Conservation (phyloP, 1,139 yeast species). For the Pichia sp. region DNA sequence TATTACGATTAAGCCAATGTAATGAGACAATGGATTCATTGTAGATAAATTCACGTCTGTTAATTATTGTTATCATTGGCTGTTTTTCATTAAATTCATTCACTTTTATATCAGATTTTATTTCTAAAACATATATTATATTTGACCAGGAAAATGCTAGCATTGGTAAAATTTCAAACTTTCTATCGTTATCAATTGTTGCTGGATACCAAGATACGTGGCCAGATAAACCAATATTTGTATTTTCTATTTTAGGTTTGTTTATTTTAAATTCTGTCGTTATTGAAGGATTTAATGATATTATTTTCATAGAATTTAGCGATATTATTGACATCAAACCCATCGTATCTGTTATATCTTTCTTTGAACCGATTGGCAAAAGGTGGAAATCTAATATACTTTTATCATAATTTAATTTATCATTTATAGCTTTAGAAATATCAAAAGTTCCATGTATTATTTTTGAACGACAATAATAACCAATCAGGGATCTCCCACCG, state of each 20-base stretch:
- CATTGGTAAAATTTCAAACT: slow-evolving; percentile 35
- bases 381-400: slow-evolving; percentile 20
- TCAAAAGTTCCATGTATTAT: slow-evolving; percentile 49
- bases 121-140: slow-evolving; percentile 48
- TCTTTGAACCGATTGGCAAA: slow-evolving; percentile 24
- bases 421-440: neutral
- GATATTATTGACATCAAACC: slow-evolving; percentile 62
- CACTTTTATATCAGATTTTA: slow-evolving; percentile 34
- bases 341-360: slow-evolving; percentile 27
- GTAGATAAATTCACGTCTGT: slow-evolving; percentile 41
- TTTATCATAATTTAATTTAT: slow-evolving; percentile 11
- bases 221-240: slow-evolving; percentile 37
- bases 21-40: slow-evolving; percentile 45
- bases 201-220: slow-evolving; percentile 59
- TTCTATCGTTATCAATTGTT: slow-evolving; percentile 22
- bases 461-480: slow-evolving; percentile 43
- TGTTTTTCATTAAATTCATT: slow-evolving; percentile 27
- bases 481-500: slow-evolving; percentile 49
- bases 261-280: slow-evolving; percentile 50
- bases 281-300: slow-evolving; percentile 49
- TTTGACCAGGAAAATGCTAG: slow-evolving; percentile 67
- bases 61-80: slow-evolving; percentile 34
- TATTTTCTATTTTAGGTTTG: slow-evolving; percentile 36
- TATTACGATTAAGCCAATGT: slow-evolving; percentile 53
- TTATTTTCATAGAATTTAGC: slow-evolving; percentile 42